Conservation (phyloP, 169 alveolate species). For the Cardiosporidium cionae region DNA sequence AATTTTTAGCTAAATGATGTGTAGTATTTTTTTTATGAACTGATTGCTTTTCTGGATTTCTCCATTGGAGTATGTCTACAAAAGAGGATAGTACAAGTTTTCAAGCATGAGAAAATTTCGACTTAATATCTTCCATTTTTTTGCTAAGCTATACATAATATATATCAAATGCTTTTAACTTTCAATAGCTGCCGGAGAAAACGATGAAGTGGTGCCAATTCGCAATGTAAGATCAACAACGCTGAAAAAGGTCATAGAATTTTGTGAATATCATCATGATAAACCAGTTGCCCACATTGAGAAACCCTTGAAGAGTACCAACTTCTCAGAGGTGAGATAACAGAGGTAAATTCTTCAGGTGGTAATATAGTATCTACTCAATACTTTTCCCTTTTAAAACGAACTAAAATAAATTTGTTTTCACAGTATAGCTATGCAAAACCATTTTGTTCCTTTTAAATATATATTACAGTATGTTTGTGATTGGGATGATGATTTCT, state of each 20-base stretch:
- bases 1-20: too few relatives aligned
- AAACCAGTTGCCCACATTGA: constrained; percentile 84
- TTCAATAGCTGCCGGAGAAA: too few relatives aligned
- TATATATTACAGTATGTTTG: constrained; percentile 49
- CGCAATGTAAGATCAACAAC: constrained; percentile 81
- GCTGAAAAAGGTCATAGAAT: constrained; percentile 77
- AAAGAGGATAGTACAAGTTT: too few relatives aligned
- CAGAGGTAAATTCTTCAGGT: not conserved
- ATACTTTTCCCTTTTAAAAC: not conserved
- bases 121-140: too few relatives aligned
- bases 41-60: too few relatives aligned
- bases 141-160: too few relatives aligned
- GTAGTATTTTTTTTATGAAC: too few relatives aligned
- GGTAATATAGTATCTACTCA: not conserved
- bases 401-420: not conserved
- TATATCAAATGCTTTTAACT: too few relatives aligned
- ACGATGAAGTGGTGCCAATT: constrained; percentile 80
- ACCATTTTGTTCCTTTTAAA: not conserved
- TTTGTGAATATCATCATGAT: constrained; percentile 79
- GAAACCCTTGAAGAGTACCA: constrained; percentile 80
- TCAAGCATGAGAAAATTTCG: too few relatives aligned
- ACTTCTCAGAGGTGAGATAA: constrained; percentile 54
- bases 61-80: too few relatives aligned
- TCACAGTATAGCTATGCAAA: not conserved
- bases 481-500: constrained; percentile 82